Evolutionary conservation across 305 asterid genomes (phyloP), one percentile per base, ranked within the genome.

Genomic region (Fraxinus baroniana): DNA sequence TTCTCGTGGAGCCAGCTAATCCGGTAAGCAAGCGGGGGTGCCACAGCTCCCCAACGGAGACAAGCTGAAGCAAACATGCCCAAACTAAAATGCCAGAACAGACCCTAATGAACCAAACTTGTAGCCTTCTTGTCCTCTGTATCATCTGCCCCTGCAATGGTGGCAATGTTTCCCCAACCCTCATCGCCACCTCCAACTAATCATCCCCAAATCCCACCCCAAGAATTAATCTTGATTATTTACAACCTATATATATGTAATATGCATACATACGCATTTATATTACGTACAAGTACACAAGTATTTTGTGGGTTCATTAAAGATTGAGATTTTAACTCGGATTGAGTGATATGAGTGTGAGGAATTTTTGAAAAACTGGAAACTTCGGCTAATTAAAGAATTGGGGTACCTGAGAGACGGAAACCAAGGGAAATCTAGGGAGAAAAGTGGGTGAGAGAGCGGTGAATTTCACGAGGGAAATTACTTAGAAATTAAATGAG

Each of bases 11-110:
- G 13, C 90, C 91, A 17, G 85, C 37, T 64, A 90, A 86, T 22
- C 97, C 94, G 3, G 91, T 86, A 7, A 92, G 89, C 83, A 90
- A 73, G 46, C 85, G 92, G 33, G 97, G 99, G 76, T 89, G 94
- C 97, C 98, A 94, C 26, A 95, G 91, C 87, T 92, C 93, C 79
- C 90, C 90, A 77, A 96, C 95, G 7, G 97, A 91, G 80, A 93
- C 90, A 73, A 94, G 92, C 85, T 94, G 98, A 82, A 91, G 91
- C 93, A 94, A 88, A 87, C 99, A 91, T 55, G 98, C 91, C 98
- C 99, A 94, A 82, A 94, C 91, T 74, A 96, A 88, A 88, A 96
- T 93, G 84, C 94, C 88, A 70, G 94, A 91, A 87, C 98, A 96
- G 76, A 94, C 90, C 89, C 97, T 91, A 86, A 94, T 88, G 79